Percentiles rank a stretch among this genome's conserved stretches.
Evolutionary conservation across 1,284 basidiomycete genomes (phyloP).

Genomic region (Ustilago shanxiensis): DNA sequence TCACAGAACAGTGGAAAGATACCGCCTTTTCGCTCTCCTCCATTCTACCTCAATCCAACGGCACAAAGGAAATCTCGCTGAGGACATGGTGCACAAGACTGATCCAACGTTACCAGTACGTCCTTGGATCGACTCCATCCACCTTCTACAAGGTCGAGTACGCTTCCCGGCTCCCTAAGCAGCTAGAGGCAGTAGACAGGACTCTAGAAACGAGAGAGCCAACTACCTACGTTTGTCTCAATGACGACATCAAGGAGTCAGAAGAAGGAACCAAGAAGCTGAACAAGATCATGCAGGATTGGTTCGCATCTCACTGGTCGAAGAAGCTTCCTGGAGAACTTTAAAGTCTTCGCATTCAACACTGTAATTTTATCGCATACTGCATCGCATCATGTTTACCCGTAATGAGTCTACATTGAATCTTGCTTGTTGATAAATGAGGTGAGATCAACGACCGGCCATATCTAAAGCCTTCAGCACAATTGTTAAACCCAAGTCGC

Average conservation of each 20-base stretch:
- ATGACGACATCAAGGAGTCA: slow-evolving; percentile 53
- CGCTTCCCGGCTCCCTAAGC: slow-evolving; percentile 22
- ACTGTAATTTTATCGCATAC: slow-evolving; percentile 3
- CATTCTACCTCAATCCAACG: slow-evolving; percentile 1
- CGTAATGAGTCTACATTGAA: background rate
- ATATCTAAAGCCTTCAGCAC: slow-evolving; percentile 59
- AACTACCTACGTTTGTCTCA: slow-evolving; percentile 48
- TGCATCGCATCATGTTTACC: background rate
- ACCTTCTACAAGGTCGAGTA: slow-evolving; percentile 53
- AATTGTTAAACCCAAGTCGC: slow-evolving; percentile 57
- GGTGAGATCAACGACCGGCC: slow-evolving; percentile 38
- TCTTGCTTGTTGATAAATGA: background rate
- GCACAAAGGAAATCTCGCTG: slow-evolving; percentile 7
- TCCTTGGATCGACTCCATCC: slow-evolving; percentile 38
- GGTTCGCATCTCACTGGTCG: slow-evolving; percentile 39
- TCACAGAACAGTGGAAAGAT: slow-evolving; percentile 28
- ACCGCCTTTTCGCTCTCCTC: slow-evolving; percentile 41
- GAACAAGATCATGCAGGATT: slow-evolving; percentile 42
- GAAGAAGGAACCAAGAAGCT: slow-evolving; percentile 22
- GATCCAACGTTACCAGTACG: slow-evolving; percentile 45
- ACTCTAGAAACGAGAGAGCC: slow-evolving; percentile 10
- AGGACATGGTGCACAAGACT: slow-evolving; percentile 42
- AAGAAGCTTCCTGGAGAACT: slow-evolving; percentile 26
- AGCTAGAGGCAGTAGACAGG: slow-evolving; percentile 35
- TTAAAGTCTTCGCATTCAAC: background rate